These are phyloP conservation scores for Cercophora samala DNA, from an alignment of 495 filamentous ascomycete genomes.

Conservation along the genomic window DNA sequence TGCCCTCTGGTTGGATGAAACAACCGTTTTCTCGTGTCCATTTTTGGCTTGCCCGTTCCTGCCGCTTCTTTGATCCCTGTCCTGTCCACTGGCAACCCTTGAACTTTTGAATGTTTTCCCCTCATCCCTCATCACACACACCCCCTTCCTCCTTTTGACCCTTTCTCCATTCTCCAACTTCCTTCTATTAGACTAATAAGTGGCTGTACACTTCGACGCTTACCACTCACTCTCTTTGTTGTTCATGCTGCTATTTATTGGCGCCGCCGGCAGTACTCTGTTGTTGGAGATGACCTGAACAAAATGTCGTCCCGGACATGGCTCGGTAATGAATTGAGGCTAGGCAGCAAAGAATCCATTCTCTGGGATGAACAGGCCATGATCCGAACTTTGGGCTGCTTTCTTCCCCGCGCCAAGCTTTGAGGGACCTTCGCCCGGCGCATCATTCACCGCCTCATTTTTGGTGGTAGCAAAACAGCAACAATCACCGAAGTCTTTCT, in stretches of 20 bases:
- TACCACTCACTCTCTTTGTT: not conserved
- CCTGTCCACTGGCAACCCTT: not conserved
- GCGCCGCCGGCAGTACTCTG: not conserved
- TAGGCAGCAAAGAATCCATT: not conserved
- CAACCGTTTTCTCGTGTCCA: conserved; percentile 52
- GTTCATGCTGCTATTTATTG: not conserved
- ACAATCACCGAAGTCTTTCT: not conserved
- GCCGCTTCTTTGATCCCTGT: conserved; percentile 22
- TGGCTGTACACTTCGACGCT: not conserved
- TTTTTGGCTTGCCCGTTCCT: conserved; percentile 41
- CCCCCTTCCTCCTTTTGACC: not conserved
- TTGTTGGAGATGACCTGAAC: not conserved
- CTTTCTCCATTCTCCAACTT: conserved; percentile 1
- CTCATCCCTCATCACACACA: conserved; percentile 2
- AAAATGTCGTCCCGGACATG: not conserved
- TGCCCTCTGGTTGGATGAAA: conserved; percentile 46
- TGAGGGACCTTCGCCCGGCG: not conserved
- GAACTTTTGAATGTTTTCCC: not conserved
- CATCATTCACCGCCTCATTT: not conserved
- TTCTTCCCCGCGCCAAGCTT: not conserved
- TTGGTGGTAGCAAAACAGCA: not conserved
- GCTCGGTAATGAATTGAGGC: conserved; percentile 1
- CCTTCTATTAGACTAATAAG: not conserved
- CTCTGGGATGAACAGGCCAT: not conserved
- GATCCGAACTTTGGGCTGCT: conserved; percentile 3